Base-by-base conservation (phyloP, 768 basidiomycete genomes). In the Collybiopsis confluens region DNA sequence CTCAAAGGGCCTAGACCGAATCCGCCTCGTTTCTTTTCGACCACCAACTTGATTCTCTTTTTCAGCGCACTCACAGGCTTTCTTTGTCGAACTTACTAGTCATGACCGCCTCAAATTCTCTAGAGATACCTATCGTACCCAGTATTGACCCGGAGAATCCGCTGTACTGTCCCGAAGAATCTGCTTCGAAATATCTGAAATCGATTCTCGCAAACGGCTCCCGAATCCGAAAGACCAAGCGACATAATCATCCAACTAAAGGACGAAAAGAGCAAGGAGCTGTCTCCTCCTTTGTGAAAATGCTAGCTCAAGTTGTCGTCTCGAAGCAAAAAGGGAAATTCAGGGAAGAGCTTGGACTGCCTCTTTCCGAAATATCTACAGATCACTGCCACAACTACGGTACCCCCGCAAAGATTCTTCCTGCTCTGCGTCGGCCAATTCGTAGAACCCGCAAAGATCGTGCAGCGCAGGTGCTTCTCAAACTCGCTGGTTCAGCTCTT, bases 131-230 rank as follows among this genome's bases (percentile, higher is more conserved):
- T 37, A 10, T 21, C 33, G 18, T 21, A 24, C 47, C 47, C 47
- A 53, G 71, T 16, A 62, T 79, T 24, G 80, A 83, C 65, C 62
- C 71, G n/a, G 67, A 77, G 24, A 84, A 85, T 54, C 82, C 83
- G 5, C 69, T 78, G 40, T 84, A 83, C 64, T 84, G 82, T 56
- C 81, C 82, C 13, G 60, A 70, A 21, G 54, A 82, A 9, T 66
- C 79, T 50, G 76, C 80, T 10, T 64, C 70, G 45, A 62, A 69
- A 26, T 83, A 77, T 62, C 66, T 82, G 52, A 64, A 73, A 49
- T 71, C 68, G 48, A 64, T 83, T 23, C 8, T n/a, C 75, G 75
- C n/a, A 67, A 63, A 27, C 20, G 43, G 16, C n/a, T 23, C 20
- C 15, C 21, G 28, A 1, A 45, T 53, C 16, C 42, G 24, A 43